These are phyloP conservation scores for Suillus alpinus DNA, from an alignment of 768 basidiomycete species.

Conservation along the genomic window DNA sequence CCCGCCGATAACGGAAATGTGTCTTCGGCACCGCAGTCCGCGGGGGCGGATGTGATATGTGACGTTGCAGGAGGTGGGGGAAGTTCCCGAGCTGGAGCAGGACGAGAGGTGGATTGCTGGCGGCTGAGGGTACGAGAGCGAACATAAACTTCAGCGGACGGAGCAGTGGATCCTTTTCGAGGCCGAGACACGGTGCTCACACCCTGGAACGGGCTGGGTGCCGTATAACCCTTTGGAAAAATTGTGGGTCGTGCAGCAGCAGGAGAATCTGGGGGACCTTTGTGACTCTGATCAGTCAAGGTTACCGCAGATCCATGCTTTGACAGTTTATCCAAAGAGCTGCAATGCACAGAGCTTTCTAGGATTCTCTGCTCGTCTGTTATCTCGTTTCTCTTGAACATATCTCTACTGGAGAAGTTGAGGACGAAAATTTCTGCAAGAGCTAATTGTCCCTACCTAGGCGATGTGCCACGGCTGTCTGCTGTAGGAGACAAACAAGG, in stretches of 20 bases:
- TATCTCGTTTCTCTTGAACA: neutral
- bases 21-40: slow-evolving; percentile 4
- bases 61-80: slow-evolving; percentile 44
- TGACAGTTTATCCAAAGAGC: slow-evolving; percentile 25
- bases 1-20: slow-evolving; percentile 10
- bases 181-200: slow-evolving; percentile 32
- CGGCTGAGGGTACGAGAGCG: slow-evolving; percentile 38
- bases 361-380: neutral
- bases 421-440: neutral
- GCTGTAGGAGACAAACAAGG: slow-evolving; percentile 1
- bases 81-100: slow-evolving; percentile 30
- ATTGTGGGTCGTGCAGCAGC: slow-evolving; percentile 36
- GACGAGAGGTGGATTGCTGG: slow-evolving; percentile 41
- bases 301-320: slow-evolving; percentile 33
- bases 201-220: slow-evolving; percentile 29
- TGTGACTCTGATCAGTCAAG: slow-evolving; percentile 30
- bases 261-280: slow-evolving; percentile 28
- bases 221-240: slow-evolving; percentile 51
- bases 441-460: slow-evolving; percentile 1
- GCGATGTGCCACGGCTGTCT: slow-evolving; percentile 6
- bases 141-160: slow-evolving; percentile 7
- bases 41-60: slow-evolving; percentile 14
- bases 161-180: slow-evolving; percentile 7
- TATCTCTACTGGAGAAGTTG: neutral
- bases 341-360: slow-evolving; percentile 1